Evolutionary conservation across 2,329 filamentous ascomycete genomes (phyloP).

Genomic region (Colletotrichum musae): DNA sequence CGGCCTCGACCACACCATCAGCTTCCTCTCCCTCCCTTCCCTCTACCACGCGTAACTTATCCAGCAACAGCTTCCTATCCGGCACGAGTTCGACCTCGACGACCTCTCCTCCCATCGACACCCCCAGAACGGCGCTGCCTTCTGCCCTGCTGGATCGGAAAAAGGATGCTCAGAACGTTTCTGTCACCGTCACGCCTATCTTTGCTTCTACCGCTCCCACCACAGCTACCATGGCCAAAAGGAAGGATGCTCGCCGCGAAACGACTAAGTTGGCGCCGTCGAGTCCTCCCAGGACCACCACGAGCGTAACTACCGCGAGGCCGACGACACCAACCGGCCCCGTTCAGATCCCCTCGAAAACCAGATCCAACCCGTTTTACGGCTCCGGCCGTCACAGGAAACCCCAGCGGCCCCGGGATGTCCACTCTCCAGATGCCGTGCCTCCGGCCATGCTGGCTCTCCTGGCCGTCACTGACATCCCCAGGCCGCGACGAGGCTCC

Average conservation of each 20-base stretch:
- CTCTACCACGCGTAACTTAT: constrained; percentile 23
- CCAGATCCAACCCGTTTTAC: constrained; percentile 54
- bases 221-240: constrained; percentile 42
- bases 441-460: constrained; percentile 73
- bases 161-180: constrained; percentile 43
- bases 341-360: constrained; percentile 67
- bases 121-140: constrained; percentile 38
- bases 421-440: constrained; percentile 67
- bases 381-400: constrained; percentile 57
- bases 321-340: constrained; percentile 60
- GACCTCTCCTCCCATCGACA: constrained; percentile 15
- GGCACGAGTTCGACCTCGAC: constrained; percentile 18
- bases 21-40: constrained; percentile 19
- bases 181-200: constrained; percentile 41
- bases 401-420: constrained; percentile 54
- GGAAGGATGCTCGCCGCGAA: constrained; percentile 42
- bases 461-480: constrained; percentile 74
- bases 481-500: constrained; percentile 59
- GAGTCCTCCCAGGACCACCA: constrained; percentile 42
- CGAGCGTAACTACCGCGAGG: constrained; percentile 40
- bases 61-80: constrained; percentile 25
- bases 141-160: constrained; percentile 40
- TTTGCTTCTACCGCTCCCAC: constrained; percentile 35
- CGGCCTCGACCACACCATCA: constrained; percentile 31
- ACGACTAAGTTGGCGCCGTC: constrained; percentile 41